A percentile compares a stretch with the other conserved stretches of the same genome.
These are phyloP conservation scores for Rhexocercosporidium sp. DNA, from an alignment of 2,329 filamentous ascomycete species.

Conservation along the genomic window DNA sequence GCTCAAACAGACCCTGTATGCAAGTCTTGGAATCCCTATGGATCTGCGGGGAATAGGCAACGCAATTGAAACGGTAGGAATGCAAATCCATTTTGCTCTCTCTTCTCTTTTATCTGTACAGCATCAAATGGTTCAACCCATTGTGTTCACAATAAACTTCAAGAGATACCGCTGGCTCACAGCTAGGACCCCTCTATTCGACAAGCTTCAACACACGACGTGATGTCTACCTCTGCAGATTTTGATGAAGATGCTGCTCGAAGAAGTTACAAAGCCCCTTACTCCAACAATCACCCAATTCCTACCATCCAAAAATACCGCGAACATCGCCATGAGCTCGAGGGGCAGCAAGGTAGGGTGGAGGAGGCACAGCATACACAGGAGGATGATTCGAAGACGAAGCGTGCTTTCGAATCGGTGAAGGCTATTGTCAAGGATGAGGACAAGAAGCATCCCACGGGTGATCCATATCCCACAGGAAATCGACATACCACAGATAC, in stretches of 20 bases:
- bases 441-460: conserved; percentile 28
- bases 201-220: not conserved
- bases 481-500: conserved; percentile 31
- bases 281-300: conserved; percentile 35
- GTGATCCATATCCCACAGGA: conserved; percentile 34
- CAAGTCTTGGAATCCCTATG: not conserved
- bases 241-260: conserved; percentile 35
- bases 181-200: not conserved
- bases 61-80: not conserved
- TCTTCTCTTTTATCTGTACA: not conserved
- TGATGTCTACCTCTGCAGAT: conserved; percentile 21
- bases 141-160: not conserved
- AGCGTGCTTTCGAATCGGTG: conserved; percentile 31
- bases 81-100: not conserved
- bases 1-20: not conserved
- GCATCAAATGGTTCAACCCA: not conserved
- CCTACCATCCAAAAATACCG: conserved; percentile 36
- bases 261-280: conserved; percentile 35
- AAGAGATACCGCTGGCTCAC: not conserved
- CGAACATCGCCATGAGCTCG: conserved; percentile 33
- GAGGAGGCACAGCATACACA: conserved; percentile 35
- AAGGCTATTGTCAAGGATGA: conserved; percentile 35
- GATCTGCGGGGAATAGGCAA: conserved; percentile 1
- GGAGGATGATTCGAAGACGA: conserved; percentile 35
- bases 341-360: conserved; percentile 27